Evolutionary conservation across 768 basidiomycete genomes (phyloP), one percentile per base, ranked within the genome.

Genomic region (Naematelia aurantialba): DNA sequence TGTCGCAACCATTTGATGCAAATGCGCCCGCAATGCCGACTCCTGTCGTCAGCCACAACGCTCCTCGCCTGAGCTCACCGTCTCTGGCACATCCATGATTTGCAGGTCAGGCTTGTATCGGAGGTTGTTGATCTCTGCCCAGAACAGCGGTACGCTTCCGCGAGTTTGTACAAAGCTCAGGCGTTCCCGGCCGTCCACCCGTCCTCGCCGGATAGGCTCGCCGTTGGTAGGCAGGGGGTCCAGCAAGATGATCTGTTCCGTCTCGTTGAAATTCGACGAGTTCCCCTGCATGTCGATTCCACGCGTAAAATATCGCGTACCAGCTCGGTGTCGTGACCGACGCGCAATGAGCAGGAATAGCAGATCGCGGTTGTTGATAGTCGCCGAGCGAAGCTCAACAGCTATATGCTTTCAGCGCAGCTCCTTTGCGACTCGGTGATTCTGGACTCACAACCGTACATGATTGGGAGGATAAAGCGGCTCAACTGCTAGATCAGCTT

Each of bases 261-360:
- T 94, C 78, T 99, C 96, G 75, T 97, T 96, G 79, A 91, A 98
- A 78, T 99, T 99, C 58, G 92, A 91, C 44, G 89, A 89, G 74
- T 97, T 84, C 1, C 93, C 96, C 8, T 88, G 81, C 19, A 84
- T 80, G 75, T 98, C 92, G 66, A 99, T 82, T 3, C 96, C 96
- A 48, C 96, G 86, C 19, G 91, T 84, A 79, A 98, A 96, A 82
- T 94, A 98, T 51, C 96, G 89, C 13, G 96, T 97, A 4, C 96
- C 96, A 26, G 96, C 91, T 58, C 94, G 85, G 79, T 87, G 89
- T 21, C 96, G 88, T 11, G 91, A 93, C 53, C 93, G 88, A 26
- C 96, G 87, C 65, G 92, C 92, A 66, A 98, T 88, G 69, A 99
- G 85, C 67, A 85, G 86, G 64, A 98, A 81, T 47, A 88, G 85